Base-by-base conservation (phyloP, 2,329 filamentous ascomycete species). In the Xenosphaeropsis pyriputrescens region DNA sequence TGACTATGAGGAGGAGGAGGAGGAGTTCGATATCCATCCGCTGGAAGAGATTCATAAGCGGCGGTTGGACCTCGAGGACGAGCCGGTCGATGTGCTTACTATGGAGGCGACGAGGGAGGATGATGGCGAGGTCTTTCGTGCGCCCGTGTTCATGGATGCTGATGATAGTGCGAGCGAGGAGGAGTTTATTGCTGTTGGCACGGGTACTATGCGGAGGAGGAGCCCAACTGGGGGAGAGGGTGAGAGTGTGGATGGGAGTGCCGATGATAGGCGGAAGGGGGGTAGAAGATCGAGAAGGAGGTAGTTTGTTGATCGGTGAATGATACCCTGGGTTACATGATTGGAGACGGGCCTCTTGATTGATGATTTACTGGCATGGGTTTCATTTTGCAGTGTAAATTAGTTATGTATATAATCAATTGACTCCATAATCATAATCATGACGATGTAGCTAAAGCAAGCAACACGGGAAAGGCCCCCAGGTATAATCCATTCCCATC, bases 11-110 rank as follows among this genome's bases (percentile, higher is more conserved):
- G 91, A 98, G 58, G 74, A 75, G 39, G 91, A 98, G 60, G 91
- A 98, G 55, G 91, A 98, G 55, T 98, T 98, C 50, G 93, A 98
- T 57, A 93, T 96, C 40, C 91, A 96, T 54, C 86, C 86, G 0
- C 80, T 89, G 41, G 89, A 95, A 54, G 89, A 96, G 57, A 79
- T 96, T 39, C 85, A 93, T 54, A 89, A 94, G 57, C 75, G 89
- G 19, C 75, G 88, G 32, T 68, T 96, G 2, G 88, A 96, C 54
- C 71, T 81, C 11, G 91, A 98, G 59, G 91, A 96, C 50, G 91
- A 96, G 56, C 79, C 86, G 41, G 79, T 96, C 4, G 91, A 98
- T 52, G 85, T 95, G 1, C 62, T 95, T 40, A 88, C 83, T 0
- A 65, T 85, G 33, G 81, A 88, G 42, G 70, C 69, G 29, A 68